Evolutionary conservation across 805 yeast species (phyloP).

Genomic region (Lachancea mirantina): DNA sequence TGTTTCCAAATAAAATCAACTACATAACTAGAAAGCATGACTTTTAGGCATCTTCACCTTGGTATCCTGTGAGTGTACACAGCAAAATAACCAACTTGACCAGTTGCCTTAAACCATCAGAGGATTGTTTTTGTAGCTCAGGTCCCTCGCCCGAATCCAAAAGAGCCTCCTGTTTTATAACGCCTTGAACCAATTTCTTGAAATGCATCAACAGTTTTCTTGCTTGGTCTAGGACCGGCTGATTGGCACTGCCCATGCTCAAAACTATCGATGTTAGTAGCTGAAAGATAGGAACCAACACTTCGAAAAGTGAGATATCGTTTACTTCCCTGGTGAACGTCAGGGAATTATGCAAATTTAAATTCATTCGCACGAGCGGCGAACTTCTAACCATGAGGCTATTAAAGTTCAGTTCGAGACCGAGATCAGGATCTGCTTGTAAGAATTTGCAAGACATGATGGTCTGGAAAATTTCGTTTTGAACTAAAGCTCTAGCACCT

Average conservation of each 20-base stretch:
- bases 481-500: slow-evolving; percentile 74
- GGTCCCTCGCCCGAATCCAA: slow-evolving; percentile 24
- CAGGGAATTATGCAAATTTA: slow-evolving; percentile 49
- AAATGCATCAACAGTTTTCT: slow-evolving; percentile 44
- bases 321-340: slow-evolving; percentile 23
- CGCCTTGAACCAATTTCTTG: slow-evolving; percentile 50
- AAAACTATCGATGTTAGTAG: slow-evolving; percentile 58
- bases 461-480: slow-evolving; percentile 61
- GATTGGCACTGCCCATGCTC: slow-evolving; percentile 72
- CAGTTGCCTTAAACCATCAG: slow-evolving; percentile 41
- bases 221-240: slow-evolving; percentile 47
- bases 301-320: slow-evolving; percentile 52
- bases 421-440: slow-evolving; percentile 71
- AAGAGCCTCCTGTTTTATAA: slow-evolving; percentile 51
- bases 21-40: slow-evolving; percentile 1
- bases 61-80: slow-evolving; percentile 42
- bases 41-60: slow-evolving; percentile 28
- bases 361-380: slow-evolving; percentile 36
- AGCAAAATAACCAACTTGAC: slow-evolving; percentile 49
- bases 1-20: slow-evolving; percentile 6
- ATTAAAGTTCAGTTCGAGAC: slow-evolving; percentile 46
- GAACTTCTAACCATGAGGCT: slow-evolving; percentile 28
- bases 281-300: slow-evolving; percentile 69
- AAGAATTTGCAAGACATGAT: slow-evolving; percentile 52
- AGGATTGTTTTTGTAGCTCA: slow-evolving; percentile 21